These are phyloP conservation scores for Amylostereum areolatum DNA, from an alignment of 1,284 basidiomycete species.

Conservation along the genomic window DNA sequence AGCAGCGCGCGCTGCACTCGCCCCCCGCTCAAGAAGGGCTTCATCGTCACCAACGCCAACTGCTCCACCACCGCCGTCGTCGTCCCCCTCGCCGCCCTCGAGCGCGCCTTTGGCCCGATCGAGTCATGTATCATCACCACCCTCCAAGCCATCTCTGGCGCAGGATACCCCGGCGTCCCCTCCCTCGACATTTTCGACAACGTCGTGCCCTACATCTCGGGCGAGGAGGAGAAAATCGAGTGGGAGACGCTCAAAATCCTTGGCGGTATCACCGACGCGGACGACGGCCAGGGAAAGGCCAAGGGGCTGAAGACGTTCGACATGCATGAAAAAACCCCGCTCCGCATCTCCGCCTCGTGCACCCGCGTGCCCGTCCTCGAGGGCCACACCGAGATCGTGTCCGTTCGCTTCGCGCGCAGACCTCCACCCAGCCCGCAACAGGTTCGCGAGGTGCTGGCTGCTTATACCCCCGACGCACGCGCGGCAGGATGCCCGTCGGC, in stretches of 20 bases:
- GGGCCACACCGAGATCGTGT: constrained; percentile 87
- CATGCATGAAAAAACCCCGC: constrained; percentile 73
- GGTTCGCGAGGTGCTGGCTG: constrained; percentile 75
- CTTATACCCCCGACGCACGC: constrained; percentile 78
- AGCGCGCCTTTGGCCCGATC: constrained; percentile 89
- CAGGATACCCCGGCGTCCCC: constrained; percentile 92
- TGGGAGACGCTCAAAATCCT: constrained; percentile 98
- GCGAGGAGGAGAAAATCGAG: constrained; percentile 99
- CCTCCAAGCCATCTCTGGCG: constrained; percentile 97
- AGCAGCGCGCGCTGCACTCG: constrained; percentile 70
- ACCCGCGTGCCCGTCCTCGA: constrained; percentile 93
- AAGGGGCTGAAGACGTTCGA: constrained; percentile 59
- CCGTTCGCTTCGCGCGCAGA: constrained; percentile 74
- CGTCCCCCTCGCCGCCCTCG: constrained; percentile 89
- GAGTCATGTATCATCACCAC: constrained; percentile 90
- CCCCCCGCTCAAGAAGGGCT: constrained; percentile 81
- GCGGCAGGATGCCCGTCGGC: constrained; percentile 82
- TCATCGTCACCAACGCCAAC: constrained; percentile 98
- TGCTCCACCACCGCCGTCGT: constrained; percentile 96
- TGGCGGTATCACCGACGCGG: constrained; percentile 64
- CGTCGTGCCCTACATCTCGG: constrained; percentile 90
- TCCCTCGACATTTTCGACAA: constrained; percentile 95
- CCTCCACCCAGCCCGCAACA: constrained; percentile 87
- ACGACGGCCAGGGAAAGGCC: constrained; percentile 28
- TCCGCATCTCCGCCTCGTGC: constrained; percentile 87